phyloP scores from a whole-genome alignment of 163 green algal species.

The Volvox carteri region DNA sequence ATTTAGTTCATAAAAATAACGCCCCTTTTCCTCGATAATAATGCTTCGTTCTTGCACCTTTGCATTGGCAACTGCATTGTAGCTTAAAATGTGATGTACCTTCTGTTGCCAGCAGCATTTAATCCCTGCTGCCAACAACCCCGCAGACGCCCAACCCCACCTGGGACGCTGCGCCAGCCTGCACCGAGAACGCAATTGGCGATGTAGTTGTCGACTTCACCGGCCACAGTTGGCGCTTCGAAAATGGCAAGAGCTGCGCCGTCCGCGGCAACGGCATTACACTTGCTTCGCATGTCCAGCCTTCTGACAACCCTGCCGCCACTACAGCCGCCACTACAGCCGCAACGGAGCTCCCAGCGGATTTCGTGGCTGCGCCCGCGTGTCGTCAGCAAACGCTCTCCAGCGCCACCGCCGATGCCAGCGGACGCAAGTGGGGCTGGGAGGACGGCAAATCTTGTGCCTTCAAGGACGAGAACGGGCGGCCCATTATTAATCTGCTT shows the following conservation, averaged over 20 bases:
- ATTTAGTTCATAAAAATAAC: too few relatives aligned
- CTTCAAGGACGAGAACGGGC: slow-evolving; percentile 1
- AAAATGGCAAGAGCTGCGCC: slow-evolving; percentile 18
- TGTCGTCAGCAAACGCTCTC: not conserved
- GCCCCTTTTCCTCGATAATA: too few relatives aligned
- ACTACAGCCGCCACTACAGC: too few relatives aligned
- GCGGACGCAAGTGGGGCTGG: slow-evolving; percentile 18
- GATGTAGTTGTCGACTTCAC: not conserved
- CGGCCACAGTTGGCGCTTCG: slow-evolving; percentile 35
- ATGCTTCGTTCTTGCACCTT: too few relatives aligned
- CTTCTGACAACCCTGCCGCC: too few relatives aligned
- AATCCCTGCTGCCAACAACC: too few relatives aligned
- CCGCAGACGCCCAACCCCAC: slow-evolving; percentile 4
- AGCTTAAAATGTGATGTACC: too few relatives aligned
- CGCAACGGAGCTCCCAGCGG: not conserved
- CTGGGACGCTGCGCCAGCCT: slow-evolving; percentile 45
- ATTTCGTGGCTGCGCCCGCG: not conserved
- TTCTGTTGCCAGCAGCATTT: too few relatives aligned
- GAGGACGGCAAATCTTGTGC: slow-evolving; percentile 27
- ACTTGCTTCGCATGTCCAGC: not conserved
- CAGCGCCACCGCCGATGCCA: not conserved
- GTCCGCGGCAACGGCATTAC: not conserved
- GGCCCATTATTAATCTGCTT: slow-evolving; percentile 9
- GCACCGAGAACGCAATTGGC: not conserved
- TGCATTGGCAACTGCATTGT: too few relatives aligned